Percentiles rank a stretch among this genome's conserved stretches.
phyloP scores from a whole-genome alignment of 192 early-diverging fungal genomes.

The Oehlia diaphana region DNA sequence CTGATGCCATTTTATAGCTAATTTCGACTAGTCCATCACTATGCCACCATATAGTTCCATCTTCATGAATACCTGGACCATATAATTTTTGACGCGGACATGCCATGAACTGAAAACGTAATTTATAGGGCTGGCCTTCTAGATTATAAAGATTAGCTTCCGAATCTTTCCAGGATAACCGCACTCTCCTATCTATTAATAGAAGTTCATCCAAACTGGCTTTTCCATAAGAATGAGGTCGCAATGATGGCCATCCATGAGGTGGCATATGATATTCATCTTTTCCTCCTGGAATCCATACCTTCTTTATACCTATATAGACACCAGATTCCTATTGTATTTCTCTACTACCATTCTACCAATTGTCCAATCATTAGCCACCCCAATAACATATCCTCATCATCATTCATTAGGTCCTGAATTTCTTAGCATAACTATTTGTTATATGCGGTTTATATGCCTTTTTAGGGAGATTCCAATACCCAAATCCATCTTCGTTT shows the following conservation, averaged over 20 bases:
- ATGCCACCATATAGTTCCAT: background rate
- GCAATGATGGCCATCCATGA: background rate
- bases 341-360: background rate
- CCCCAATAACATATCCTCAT: background rate
- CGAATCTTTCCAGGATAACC: background rate
- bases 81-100: background rate
- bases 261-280: background rate
- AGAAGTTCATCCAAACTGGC: background rate
- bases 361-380: background rate
- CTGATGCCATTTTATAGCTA: background rate
- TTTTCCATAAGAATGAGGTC: background rate
- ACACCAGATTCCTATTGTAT: background rate
- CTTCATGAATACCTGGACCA: background rate
- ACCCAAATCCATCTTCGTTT: background rate
- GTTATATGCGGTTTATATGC: background rate
- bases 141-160: background rate
- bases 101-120: background rate
- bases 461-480: background rate
- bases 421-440: constrained; percentile 4
- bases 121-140: background rate
- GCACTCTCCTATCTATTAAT: background rate
- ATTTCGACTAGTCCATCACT: background rate
- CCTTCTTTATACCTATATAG: background rate
- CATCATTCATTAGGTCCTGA: background rate
- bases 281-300: background rate